These are phyloP conservation scores for Oidiodendron maius DNA, from an alignment of 495 filamentous ascomycete genomes.

Conservation along the genomic window DNA sequence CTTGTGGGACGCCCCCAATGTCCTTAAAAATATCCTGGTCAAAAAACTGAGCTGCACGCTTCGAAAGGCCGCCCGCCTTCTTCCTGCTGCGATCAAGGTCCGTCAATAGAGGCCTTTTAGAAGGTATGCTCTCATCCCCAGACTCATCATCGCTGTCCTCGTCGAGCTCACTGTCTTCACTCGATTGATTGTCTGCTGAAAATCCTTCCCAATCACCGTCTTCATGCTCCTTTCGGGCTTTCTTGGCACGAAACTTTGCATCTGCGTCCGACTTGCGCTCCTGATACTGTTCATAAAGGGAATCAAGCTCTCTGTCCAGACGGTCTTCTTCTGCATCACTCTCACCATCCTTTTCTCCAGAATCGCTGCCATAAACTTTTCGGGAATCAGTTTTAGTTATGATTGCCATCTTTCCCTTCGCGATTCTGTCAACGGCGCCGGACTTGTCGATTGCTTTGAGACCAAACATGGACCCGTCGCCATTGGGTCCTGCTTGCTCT, in stretches of 20 bases:
- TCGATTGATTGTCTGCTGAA: slow-evolving; percentile 58
- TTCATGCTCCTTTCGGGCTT: slow-evolving; percentile 71
- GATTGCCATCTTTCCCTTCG: slow-evolving; percentile 69
- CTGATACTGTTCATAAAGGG: slow-evolving; percentile 79
- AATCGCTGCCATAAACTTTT: slow-evolving; percentile 52
- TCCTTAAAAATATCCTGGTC: slow-evolving; percentile 91
- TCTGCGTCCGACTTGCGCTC: slow-evolving; percentile 72
- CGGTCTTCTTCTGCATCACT: slow-evolving; percentile 75
- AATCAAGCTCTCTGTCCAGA: slow-evolving; percentile 79
- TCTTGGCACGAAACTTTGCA: slow-evolving; percentile 84
- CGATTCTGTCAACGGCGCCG: slow-evolving; percentile 61
- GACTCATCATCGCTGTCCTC: slow-evolving; percentile 52
- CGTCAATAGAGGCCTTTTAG: slow-evolving; percentile 37
- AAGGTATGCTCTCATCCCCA: slow-evolving; percentile 38
- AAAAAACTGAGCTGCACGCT: slow-evolving; percentile 83
- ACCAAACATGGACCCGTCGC: slow-evolving; percentile 75
- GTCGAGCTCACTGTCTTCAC: slow-evolving; percentile 50
- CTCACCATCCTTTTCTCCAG: slow-evolving; percentile 50
- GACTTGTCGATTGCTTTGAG: slow-evolving; percentile 74
- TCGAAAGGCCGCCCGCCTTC: slow-evolving; percentile 58
- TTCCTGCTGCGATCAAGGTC: slow-evolving; percentile 43
- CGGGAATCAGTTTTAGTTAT: slow-evolving; percentile 46
- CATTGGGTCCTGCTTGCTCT: slow-evolving; percentile 75
- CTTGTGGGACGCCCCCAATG: slow-evolving; percentile 55
- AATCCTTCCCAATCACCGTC: slow-evolving; percentile 92